Evolutionary conservation across 2,329 filamentous ascomycete species (phyloP).

Genomic region (Triangularia setosa): DNA sequence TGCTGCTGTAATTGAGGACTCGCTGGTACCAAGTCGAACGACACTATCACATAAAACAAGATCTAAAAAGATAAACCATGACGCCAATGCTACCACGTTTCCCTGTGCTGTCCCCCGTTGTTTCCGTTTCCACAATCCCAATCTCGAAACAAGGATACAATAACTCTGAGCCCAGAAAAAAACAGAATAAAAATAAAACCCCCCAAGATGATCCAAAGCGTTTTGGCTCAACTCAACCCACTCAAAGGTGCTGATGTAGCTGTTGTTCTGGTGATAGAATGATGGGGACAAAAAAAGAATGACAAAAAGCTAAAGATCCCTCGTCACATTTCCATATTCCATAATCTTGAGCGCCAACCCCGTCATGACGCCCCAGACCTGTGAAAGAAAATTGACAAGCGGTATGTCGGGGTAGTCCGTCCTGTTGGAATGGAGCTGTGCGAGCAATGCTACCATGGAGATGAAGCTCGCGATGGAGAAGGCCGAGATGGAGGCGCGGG

Average conservation of each 20-base stretch:
- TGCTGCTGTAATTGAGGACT: background rate
- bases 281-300: background rate
- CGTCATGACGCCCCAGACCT: constrained; percentile 33
- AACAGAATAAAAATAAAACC: too few species aligned
- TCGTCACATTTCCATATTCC: constrained; percentile 30
- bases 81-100: background rate
- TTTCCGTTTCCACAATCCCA: background rate
- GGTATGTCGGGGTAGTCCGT: constrained; percentile 60
- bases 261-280: too few species aligned
- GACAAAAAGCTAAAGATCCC: constrained; percentile 20
- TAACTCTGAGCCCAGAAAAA: background rate
- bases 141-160: background rate
- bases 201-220: too few species aligned
- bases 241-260: too few species aligned
- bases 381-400: constrained; percentile 46
- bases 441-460: constrained; percentile 66
- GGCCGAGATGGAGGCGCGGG: constrained; percentile 70
- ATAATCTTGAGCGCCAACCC: constrained; percentile 28
- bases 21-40: background rate
- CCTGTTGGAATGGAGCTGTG: constrained; percentile 62
- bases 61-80: background rate
- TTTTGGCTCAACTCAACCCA: too few species aligned
- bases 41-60: background rate
- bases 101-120: background rate
- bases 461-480: constrained; percentile 74